Evolutionary conservation across 139 green algal genomes (phyloP).

Genomic region (Nannochloris sp.): DNA sequence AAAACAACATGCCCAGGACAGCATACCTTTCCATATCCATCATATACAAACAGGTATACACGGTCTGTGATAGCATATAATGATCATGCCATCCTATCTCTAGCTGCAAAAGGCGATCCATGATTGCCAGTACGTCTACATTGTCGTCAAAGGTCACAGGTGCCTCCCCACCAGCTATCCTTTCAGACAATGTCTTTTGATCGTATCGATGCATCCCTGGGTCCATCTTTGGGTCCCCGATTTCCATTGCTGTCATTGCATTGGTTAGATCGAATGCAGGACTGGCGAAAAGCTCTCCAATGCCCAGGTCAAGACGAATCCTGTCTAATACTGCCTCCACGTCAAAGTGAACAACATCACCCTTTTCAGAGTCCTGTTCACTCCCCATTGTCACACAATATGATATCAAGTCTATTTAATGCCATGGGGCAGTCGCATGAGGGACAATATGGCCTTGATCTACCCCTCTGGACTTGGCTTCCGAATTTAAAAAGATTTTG

Average conservation of each 20-base stretch:
- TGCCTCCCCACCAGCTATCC: slow-evolving; percentile 37
- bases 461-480: not conserved
- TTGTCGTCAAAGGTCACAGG: slow-evolving; percentile 28
- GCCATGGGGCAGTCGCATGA: too few relatives aligned
- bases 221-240: slow-evolving; percentile 87
- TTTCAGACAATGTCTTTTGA: slow-evolving; percentile 23
- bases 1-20: not conserved
- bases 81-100: slow-evolving; percentile 70
- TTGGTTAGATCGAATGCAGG: slow-evolving; percentile 79
- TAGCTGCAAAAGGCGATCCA: slow-evolving; percentile 46
- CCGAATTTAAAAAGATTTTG: not conserved
- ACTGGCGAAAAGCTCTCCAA: slow-evolving; percentile 66
- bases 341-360: not conserved
- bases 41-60: slow-evolving; percentile 83
- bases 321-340: not conserved
- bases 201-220: slow-evolving; percentile 35
- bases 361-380: not conserved
- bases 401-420: too few relatives aligned
- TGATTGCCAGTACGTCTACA: slow-evolving; percentile 27
- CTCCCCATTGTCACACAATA: too few relatives aligned
- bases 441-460: too few relatives aligned
- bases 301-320: slow-evolving; percentile 28
- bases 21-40: slow-evolving; percentile 47
- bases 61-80: slow-evolving; percentile 58
- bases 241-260: slow-evolving; percentile 82